Evolutionary conservation across 768 basidiomycete species (phyloP).

Genomic region (Scleroderma bovista): DNA sequence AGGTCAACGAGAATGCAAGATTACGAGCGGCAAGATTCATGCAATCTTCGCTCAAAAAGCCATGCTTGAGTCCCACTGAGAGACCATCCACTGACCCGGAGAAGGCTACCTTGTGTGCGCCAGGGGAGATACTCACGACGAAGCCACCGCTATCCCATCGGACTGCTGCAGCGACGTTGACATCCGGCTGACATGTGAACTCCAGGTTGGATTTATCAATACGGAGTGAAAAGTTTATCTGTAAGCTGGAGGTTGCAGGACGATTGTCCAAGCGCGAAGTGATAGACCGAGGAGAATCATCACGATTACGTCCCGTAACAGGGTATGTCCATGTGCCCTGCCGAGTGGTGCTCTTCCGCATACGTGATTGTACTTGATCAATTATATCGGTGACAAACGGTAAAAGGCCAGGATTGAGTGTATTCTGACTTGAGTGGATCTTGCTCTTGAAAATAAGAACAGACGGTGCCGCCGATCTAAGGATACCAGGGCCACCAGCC

Average conservation of each 20-base stretch:
- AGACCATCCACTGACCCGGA: constrained; percentile 79
- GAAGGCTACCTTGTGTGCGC: constrained; percentile 64
- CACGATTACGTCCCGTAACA: constrained; percentile 7
- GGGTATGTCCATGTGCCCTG: constrained; percentile 15
- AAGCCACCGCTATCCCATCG: constrained; percentile 97
- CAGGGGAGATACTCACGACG: constrained; percentile 70
- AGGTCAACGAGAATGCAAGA: constrained; percentile 70
- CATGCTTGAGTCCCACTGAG: constrained; percentile 76
- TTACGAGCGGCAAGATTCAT: constrained; percentile 77
- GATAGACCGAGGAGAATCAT: constrained; percentile 5
- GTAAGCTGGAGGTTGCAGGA: constrained; percentile 42
- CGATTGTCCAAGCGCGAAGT: constrained; percentile 16
- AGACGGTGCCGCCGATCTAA: constrained; percentile 41
- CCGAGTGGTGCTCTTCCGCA: constrained; percentile 45
- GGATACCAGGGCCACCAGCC: constrained; percentile 32
- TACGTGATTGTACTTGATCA: constrained; percentile 60
- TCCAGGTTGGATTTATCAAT: constrained; percentile 87
- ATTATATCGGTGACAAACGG: constrained; percentile 81
- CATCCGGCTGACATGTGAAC: constrained; percentile 85
- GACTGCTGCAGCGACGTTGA: constrained; percentile 84
- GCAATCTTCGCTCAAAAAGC: constrained; percentile 79
- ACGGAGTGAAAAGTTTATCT: constrained; percentile 80
- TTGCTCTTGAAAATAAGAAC: constrained; percentile 77
- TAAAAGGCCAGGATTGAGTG: constrained; percentile 72
- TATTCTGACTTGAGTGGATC: constrained; percentile 87